Conservation (phyloP, 1,139 yeast genomes). For the Oligophagozyma castellii region DNA sequence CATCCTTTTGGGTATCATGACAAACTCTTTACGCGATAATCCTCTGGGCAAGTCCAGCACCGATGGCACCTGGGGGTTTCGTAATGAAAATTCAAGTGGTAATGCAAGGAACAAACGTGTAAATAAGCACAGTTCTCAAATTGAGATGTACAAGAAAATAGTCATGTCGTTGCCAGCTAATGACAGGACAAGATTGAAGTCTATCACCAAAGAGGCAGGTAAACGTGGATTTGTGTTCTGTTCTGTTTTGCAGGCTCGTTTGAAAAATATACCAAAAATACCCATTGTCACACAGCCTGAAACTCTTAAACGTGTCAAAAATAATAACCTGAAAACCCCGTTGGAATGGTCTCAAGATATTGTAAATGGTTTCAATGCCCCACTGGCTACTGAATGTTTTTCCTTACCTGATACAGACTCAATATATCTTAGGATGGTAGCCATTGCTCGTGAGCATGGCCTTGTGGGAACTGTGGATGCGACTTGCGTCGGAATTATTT, state of each 20-base stretch:
- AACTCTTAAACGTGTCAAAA: conserved; percentile 34
- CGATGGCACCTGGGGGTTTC: conserved; percentile 23
- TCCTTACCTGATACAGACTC: conserved; percentile 75
- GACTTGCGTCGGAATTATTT: conserved; percentile 62
- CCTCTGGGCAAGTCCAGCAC: conserved; percentile 13
- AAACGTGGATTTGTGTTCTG: conserved; percentile 66
- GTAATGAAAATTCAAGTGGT: conserved; percentile 13
- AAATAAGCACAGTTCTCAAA: conserved; percentile 34
- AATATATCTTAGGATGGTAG: conserved; percentile 56
- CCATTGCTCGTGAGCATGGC: conserved; percentile 85
- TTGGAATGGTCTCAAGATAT: conserved; percentile 89
- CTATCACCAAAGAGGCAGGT: conserved; percentile 70
- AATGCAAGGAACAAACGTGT: conserved; percentile 14
- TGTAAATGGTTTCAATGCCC: conserved; percentile 75
- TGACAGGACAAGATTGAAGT: conserved; percentile 75
- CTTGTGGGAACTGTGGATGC: conserved; percentile 67
- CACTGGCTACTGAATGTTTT: conserved; percentile 62
- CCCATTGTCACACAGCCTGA: conserved; percentile 46
- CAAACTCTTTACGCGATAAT: conserved; percentile 60
- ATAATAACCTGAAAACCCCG: conserved; percentile 35
- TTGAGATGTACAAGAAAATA: conserved; percentile 72
- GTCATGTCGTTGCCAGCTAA: conserved; percentile 76
- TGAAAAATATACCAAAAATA: conserved; percentile 72
- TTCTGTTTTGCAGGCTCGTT: conserved; percentile 68
- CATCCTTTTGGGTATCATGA: conserved; percentile 62